Conservation (phyloP, 495 filamentous ascomycete genomes). For the Aspergillus funiculosus region DNA sequence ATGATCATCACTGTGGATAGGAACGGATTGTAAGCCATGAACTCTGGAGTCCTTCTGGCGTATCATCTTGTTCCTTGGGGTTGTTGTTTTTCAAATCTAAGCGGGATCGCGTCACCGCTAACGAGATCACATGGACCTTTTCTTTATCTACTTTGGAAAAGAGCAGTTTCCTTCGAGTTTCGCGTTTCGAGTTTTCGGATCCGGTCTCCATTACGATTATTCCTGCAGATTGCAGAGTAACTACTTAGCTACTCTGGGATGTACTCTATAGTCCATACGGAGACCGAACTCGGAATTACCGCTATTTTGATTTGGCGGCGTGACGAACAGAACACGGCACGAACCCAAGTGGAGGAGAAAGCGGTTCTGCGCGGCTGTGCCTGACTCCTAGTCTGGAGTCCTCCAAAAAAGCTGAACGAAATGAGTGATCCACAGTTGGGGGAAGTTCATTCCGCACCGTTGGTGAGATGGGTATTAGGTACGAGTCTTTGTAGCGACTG, state of each 20-base stretch:
- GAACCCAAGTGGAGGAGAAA: slow-evolving; percentile 7
- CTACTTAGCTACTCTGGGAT: no score
- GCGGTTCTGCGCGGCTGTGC: no score
- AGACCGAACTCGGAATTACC: no score
- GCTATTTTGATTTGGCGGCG: slow-evolving; percentile 6
- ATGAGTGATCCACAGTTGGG: slow-evolving; percentile 22
- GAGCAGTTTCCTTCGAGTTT: no score
- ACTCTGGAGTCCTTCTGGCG: background rate
- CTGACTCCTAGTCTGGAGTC: no score
- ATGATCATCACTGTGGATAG: slow-evolving; percentile 10
- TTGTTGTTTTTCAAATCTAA: background rate
- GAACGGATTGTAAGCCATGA: slow-evolving; percentile 4
- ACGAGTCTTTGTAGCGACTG: slow-evolving; percentile 3
- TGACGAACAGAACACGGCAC: slow-evolving; percentile 12
- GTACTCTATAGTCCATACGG: no score
- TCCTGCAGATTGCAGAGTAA: no score
- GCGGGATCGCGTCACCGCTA: slow-evolving; percentile 5
- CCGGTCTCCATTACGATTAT: no score
- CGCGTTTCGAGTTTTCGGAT: no score
- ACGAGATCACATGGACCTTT: slow-evolving; percentile 11
- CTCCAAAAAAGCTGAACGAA: slow-evolving; percentile 13
- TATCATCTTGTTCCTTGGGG: background rate
- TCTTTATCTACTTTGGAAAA: no score
- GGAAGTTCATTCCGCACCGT: slow-evolving; percentile 21
- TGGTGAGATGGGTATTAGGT: slow-evolving; percentile 10